These are phyloP conservation scores for Calonectria honghensis DNA, from an alignment of 2,329 filamentous ascomycete genomes.

Conservation along the genomic window DNA sequence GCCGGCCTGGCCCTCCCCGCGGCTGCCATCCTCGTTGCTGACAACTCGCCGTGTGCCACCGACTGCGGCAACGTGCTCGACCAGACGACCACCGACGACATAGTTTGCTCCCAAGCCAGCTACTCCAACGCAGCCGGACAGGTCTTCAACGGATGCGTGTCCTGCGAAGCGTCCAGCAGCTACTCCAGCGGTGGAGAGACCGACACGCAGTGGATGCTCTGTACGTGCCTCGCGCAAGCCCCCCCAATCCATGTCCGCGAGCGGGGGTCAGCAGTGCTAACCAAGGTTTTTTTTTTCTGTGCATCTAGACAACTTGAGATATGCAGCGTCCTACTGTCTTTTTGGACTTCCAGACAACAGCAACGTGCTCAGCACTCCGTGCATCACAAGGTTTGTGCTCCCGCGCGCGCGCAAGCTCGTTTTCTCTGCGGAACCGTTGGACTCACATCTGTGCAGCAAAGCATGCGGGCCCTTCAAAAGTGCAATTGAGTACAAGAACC, in stretches of 20 bases:
- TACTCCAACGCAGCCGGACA: slow-evolving; percentile 65
- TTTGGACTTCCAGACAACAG: slow-evolving; percentile 69
- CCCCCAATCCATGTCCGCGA: neutral
- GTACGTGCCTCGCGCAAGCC: slow-evolving; percentile 63
- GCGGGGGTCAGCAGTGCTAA: slow-evolving; percentile 40
- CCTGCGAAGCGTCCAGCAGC: slow-evolving; percentile 71
- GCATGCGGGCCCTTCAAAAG: slow-evolving; percentile 70
- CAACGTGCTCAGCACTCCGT: slow-evolving; percentile 67
- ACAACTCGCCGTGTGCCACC: slow-evolving; percentile 69
- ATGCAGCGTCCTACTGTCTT: slow-evolving; percentile 72
- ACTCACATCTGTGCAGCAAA: slow-evolving; percentile 61
- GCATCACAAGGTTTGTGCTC: slow-evolving; percentile 69
- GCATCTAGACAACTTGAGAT: slow-evolving; percentile 74
- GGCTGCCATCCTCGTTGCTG: slow-evolving; percentile 64
- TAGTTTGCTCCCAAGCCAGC: slow-evolving; percentile 67
- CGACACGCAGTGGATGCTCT: slow-evolving; percentile 73
- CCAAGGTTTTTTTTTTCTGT: neutral
- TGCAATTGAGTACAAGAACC: slow-evolving; percentile 69
- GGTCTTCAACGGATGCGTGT: slow-evolving; percentile 71
- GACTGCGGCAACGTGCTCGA: slow-evolving; percentile 73
- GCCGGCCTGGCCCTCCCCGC: slow-evolving; percentile 43
- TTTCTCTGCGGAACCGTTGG: slow-evolving; percentile 47
- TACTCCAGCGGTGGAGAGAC: slow-evolving; percentile 67
- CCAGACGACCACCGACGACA: slow-evolving; percentile 66
- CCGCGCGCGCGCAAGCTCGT: slow-evolving; percentile 18